Evolutionary conservation across 768 basidiomycete species (phyloP), one percentile per base, ranked within the genome.

Genomic region (Lactarius trivialis): DNA sequence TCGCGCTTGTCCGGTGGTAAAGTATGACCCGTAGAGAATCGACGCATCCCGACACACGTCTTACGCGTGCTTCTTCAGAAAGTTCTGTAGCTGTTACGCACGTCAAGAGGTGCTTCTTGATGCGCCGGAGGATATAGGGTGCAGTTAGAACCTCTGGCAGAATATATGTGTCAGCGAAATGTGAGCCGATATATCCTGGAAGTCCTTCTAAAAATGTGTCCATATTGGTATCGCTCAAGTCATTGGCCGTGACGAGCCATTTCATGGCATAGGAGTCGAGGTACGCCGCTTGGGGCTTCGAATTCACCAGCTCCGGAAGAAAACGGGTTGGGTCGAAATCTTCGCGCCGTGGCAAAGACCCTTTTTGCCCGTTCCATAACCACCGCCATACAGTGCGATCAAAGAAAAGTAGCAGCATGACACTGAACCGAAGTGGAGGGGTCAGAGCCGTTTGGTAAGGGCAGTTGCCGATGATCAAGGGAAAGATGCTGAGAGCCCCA

Each of bases 401-500:
- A 24, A 8, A 5, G 51, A 37, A 39, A 19, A 36, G 19, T 17
- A 49, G 24, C 24, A 48, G 11, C 34, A 21, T 45, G 53, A 7
- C 1, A 19, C 19, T 11, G 4, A 24, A 37, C 1, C 26, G 56
- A 17, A 62, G 51, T 32, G 26, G 61, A 30, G 41, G 49, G n/a
- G 56, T 62, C 33, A 65, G 17, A 12, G 64, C 55, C 15, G 64
- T 65, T 8, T 58, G 45, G 50, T 58, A 65, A 4, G 64, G 64
- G 12, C 36, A 54, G 11, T 63, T 58, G 32, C 19, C 12, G 41
- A 50, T 55, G 19, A 58, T 39, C 15, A 65, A 34, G 19, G 64
- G 61, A 5, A 33, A 50, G 11, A 65, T 32, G 28, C 61, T 65
- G 52, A 58, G 36, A 26, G 28, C 17, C 17, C 24, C 1, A 34